Evolutionary conservation across 2,329 filamentous ascomycete genomes (phyloP), one percentile per base, ranked within the genome.

Genomic region (Colletotrichum noveboracense): DNA sequence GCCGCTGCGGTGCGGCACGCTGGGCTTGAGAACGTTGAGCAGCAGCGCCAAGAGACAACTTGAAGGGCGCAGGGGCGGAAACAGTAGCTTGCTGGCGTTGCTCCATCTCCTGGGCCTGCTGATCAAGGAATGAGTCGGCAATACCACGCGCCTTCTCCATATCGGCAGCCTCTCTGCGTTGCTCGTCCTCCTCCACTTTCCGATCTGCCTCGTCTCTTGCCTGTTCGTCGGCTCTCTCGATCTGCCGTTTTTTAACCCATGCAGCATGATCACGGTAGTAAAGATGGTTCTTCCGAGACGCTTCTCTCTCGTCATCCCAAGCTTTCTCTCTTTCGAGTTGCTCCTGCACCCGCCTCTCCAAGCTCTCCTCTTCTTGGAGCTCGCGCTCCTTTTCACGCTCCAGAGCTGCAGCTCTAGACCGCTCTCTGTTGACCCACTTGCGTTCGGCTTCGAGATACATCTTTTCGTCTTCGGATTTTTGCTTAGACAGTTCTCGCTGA

Each of bases 291-390:
- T 95, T 96, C 28, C 93, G 90, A 21, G 88, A 89, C 8, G 91
- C 90, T 85, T 98, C 96, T n/a, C 90, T 87, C 79, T 98, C 96
- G 80, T 99, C 97, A 79, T 98, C 94, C 91, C 96, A 98, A n/a
- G 93, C 92, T 81, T 88, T 88, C 74, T 90, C 88, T 48, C 86
- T 83, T 61, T 89, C 89, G 14, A 98, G 89, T 72, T 94, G 91
- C 79, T 94, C 92, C 9, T 94, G 91, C 85, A 94, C 93, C 65
- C 92, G 91, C 64, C 92, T 90, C 77, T 93, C 90, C 4, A 91
- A 84, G 21, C 92, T 92, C 28, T 91, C 91, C 5, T 91, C 90
- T 79, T 98, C 95, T 66, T 94, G 93, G 77, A 92, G 92, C 81
- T 98, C 95, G 13, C 95, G 93, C 32, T 94, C 94, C 79, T 92